Evolutionary conservation across 352 stramenopile genomes (phyloP).

Genomic region (Thraustochytrium striatum): DNA sequence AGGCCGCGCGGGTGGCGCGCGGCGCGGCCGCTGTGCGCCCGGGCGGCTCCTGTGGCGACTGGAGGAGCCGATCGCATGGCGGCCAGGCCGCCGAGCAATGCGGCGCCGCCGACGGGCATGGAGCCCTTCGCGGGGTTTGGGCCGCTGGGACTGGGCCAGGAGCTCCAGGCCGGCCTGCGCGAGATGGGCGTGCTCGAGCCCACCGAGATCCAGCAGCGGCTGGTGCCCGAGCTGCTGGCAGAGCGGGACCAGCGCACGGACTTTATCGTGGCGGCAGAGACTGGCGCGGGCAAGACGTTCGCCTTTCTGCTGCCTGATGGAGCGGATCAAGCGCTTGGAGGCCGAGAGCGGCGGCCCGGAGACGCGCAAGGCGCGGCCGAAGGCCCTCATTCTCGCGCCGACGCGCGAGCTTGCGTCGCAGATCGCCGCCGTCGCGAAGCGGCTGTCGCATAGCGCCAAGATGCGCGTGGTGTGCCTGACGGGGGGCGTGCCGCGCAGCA

Average conservation of each 20-base stretch:
- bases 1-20: background rate
- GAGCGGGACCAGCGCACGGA: background rate
- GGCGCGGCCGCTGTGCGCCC: background rate
- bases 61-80: background rate
- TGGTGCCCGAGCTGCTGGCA: background rate
- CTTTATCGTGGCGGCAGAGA: constrained; percentile 24
- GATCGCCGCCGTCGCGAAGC: constrained; percentile 25
- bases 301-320: constrained; percentile 35
- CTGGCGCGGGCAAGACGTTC: constrained; percentile 43
- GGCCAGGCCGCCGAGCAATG: background rate
- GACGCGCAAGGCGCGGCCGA: background rate
- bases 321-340: constrained; percentile 22
- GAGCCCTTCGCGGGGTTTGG: background rate
- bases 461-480: background rate
- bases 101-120: background rate
- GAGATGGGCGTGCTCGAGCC: constrained; percentile 28
- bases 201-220: background rate
- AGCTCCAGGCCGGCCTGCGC: background rate
- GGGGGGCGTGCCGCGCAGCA: background rate
- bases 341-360: background rate
- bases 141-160: background rate
- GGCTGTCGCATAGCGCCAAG: constrained; percentile 30
- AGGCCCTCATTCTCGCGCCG: constrained; percentile 22
- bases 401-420: constrained; percentile 37
- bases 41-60: background rate